Percentiles rank a stretch among this genome's conserved stretches.
Conservation (phyloP, 768 basidiomycete genomes). For the Mycena pura region DNA sequence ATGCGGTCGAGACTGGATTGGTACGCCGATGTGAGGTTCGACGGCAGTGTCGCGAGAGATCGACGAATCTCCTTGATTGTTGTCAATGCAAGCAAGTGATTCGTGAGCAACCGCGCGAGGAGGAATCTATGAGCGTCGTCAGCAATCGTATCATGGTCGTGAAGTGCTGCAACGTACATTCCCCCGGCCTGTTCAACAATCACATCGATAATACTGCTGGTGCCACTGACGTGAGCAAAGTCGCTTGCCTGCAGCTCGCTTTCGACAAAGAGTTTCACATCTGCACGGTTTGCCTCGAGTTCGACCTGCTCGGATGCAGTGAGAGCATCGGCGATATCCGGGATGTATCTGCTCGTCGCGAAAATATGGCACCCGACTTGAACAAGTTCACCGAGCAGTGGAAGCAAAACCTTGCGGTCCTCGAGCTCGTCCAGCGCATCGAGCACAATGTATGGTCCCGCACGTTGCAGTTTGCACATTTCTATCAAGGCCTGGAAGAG, state of each 20-base stretch:
- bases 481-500: slow-evolving; percentile 6
- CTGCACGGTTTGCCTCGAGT: slow-evolving; percentile 10
- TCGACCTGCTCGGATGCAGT: slow-evolving; percentile 1
- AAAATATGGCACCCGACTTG: slow-evolving; percentile 7
- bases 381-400: slow-evolving; percentile 12
- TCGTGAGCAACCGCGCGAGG: slow-evolving; percentile 16
- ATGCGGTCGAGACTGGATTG: slow-evolving; percentile 18
- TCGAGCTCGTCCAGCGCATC: slow-evolving; percentile 20
- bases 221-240: background rate
- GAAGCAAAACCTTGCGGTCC: slow-evolving; percentile 13
- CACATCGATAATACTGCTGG: background rate
- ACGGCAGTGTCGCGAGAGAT: slow-evolving; percentile 8
- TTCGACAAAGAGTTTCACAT: slow-evolving; percentile 15
- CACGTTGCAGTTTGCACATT: slow-evolving; percentile 1
- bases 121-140: slow-evolving; percentile 10
- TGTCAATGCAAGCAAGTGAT: slow-evolving; percentile 12
- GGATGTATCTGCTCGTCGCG: slow-evolving; percentile 16
- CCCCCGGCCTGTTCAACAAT: slow-evolving; percentile 15
- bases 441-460: slow-evolving; percentile 5
- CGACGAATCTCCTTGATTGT: slow-evolving; percentile 14
- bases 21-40: slow-evolving; percentile 14
- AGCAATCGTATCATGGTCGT: background rate
- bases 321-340: slow-evolving; percentile 14
- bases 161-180: slow-evolving; percentile 2
- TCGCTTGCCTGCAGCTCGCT: slow-evolving; percentile 15